Base-by-base conservation (phyloP, 306 rosid genomes). In the Alnus rubra region DNA sequence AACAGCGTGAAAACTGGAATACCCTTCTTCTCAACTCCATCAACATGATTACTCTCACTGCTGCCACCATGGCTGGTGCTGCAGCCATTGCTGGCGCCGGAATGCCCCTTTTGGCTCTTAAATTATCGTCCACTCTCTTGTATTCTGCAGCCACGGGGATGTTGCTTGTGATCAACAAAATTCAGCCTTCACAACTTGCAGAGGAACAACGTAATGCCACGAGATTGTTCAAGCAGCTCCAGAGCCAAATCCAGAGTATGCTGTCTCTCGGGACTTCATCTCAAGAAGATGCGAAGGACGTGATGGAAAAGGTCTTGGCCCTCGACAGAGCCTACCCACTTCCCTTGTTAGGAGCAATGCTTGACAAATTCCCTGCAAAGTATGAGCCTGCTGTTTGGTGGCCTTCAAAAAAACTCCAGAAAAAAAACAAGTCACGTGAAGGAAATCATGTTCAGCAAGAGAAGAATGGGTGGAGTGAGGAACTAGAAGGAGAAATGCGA, bases 301-400 rank as follows among this genome's bases (percentile, higher is more conserved):
- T 87, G 45, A 81, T 87, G 84, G 89, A 84, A 19, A 89, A 80
- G 71, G 86, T 92, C 63, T 77, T 94, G 77, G 91, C 94, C 0
- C 81, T 94, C 1, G 98, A 94, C 83, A 86, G 50, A 81, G 98
- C 96, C 1, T 92, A 80, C 81, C 98, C 98, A 12, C 97, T 94
- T 82, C 94, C 97, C 0, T 19, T 94, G 35, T 72, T 94, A 4
- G 98, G 98, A 14, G 85, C 60, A 0, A 94, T 94, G 98, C 83
- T 92, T 54, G 96, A 92, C n/a, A 94, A 94, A 53, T 90, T 82
- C 58, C 98, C 97, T 0, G 12, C 74, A 11, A 84, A 75, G 1
- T 84, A 76, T 23, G 91, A 90, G 74, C 94, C 94, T 0, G 94
- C 97, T 14, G 81, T 67, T 47, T 94, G 98, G 98, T 94, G 96